Conservation (phyloP, 345 rosid genomes). For the Euphorbia lathyris region DNA sequence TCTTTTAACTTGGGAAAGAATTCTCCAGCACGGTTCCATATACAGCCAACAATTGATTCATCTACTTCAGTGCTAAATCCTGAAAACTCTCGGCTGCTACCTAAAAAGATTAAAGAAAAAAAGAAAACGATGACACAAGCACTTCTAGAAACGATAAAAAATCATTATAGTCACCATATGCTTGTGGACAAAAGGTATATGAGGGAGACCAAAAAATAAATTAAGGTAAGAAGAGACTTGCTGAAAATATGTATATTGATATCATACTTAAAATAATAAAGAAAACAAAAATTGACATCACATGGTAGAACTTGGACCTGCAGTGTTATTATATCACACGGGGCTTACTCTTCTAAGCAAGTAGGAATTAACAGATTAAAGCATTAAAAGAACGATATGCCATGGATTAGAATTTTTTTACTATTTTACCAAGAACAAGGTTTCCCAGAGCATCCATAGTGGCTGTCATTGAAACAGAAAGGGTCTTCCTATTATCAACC, state of each 20-base stretch:
- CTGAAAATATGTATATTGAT: not conserved
- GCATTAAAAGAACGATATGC: not conserved
- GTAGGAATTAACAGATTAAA: not conserved
- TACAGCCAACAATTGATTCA: conserved; percentile 47
- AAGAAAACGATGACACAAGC: conserved; percentile 6
- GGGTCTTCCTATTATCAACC: conserved; percentile 35
- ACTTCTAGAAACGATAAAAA: conserved; percentile 1
- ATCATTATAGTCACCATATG: not conserved
- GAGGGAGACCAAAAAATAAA: not conserved
- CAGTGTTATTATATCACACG: not conserved
- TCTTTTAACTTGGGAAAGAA: conserved; percentile 74
- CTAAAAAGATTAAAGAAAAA: conserved; percentile 31
- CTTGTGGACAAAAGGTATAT: not conserved
- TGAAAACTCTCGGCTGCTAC: conserved; percentile 90
- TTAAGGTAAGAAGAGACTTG: not conserved
- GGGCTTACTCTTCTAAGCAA: not conserved
- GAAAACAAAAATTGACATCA: not conserved
- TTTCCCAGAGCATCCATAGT: conserved; percentile 68
- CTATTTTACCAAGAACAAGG: conserved; percentile 72
- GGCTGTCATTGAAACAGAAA: conserved; percentile 85
- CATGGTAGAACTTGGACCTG: not conserved
- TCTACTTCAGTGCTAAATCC: conserved; percentile 71
- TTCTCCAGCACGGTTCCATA: conserved; percentile 74
- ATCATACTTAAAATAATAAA: not conserved
- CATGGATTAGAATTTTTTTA: not conserved